Conservation (phyloP, 768 basidiomycete species). For the Pisolithus microcarpus region DNA sequence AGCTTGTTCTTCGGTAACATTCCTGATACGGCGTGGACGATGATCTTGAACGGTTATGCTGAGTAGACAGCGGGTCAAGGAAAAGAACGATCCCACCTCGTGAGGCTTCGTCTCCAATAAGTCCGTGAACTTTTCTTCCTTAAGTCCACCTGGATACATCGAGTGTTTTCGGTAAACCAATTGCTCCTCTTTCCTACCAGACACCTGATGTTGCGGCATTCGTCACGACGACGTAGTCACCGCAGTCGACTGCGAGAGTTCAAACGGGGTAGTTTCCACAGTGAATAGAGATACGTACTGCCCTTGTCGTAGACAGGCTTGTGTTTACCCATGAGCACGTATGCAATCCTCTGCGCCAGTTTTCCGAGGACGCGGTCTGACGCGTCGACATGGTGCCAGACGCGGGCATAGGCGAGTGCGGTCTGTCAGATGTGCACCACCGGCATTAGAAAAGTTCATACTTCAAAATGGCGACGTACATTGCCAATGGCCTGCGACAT, state of each 20-base stretch:
- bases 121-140: slow-evolving; percentile 77
- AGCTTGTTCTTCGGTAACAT: slow-evolving; percentile 99
- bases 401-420: slow-evolving; percentile 88
- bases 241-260: slow-evolving; percentile 70
- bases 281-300: background rate
- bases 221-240: slow-evolving; percentile 96
- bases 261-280: background rate
- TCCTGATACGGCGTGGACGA: slow-evolving; percentile 91
- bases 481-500: slow-evolving; percentile 86
- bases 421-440: slow-evolving; percentile 47
- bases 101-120: slow-evolving; percentile 87
- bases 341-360: slow-evolving; percentile 88
- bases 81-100: slow-evolving; percentile 49
- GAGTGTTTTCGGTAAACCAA: slow-evolving; percentile 84
- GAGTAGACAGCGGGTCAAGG: background rate
- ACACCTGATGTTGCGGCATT: slow-evolving; percentile 79
- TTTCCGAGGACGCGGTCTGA: slow-evolving; percentile 88
- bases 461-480: slow-evolving; percentile 35
- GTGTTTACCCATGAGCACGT: slow-evolving; percentile 73
- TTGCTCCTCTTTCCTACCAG: slow-evolving; percentile 85
- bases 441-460: background rate
- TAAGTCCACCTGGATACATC: slow-evolving; percentile 89
- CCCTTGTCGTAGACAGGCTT: slow-evolving; percentile 1
- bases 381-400: slow-evolving; percentile 95
- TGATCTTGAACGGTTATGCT: slow-evolving; percentile 53